phyloP scores from a whole-genome alignment of 176 grass and related monocot species.

The Echinochloa phyllopogon region DNA sequence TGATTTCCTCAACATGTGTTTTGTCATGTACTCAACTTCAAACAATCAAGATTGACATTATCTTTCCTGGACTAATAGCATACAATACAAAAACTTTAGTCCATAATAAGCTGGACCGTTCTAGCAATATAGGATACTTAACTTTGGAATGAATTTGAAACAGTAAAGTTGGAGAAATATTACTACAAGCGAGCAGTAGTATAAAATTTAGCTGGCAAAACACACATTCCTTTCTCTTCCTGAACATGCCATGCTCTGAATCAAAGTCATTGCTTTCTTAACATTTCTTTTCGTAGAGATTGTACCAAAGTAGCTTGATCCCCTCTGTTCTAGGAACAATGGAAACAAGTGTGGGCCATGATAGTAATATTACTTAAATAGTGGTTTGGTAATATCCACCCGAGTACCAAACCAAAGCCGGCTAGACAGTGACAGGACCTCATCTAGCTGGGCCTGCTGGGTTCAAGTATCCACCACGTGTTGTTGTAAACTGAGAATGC shows the following conservation, averaged over 20 bases:
- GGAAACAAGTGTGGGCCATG: conserved; percentile 24
- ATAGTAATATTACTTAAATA: conserved; percentile 1
- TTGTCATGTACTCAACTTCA: background rate
- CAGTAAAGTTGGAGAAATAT: background rate
- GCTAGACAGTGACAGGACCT: background rate
- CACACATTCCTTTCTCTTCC: conserved; percentile 30
- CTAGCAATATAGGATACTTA: background rate
- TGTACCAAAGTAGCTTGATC: conserved; percentile 30
- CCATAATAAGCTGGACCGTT: too few species aligned
- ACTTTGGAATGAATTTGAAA: background rate
- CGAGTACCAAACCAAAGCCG: conserved; percentile 4
- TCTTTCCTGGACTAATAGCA: background rate
- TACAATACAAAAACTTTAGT: background rate
- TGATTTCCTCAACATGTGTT: background rate
- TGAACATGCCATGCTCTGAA: conserved; percentile 29
- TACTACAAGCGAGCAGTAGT: background rate
- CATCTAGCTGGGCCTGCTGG: conserved; percentile 25
- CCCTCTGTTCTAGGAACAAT: conserved; percentile 20
- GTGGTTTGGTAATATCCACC: background rate
- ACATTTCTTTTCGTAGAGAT: conserved; percentile 46
- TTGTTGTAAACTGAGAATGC: background rate
- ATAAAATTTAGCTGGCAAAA: background rate
- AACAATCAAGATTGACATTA: background rate
- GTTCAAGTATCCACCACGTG: conserved; percentile 18
- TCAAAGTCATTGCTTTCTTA: conserved; percentile 25